Evolutionary conservation across 345 rosid species (phyloP).

Genomic region (Acer saccharum): DNA sequence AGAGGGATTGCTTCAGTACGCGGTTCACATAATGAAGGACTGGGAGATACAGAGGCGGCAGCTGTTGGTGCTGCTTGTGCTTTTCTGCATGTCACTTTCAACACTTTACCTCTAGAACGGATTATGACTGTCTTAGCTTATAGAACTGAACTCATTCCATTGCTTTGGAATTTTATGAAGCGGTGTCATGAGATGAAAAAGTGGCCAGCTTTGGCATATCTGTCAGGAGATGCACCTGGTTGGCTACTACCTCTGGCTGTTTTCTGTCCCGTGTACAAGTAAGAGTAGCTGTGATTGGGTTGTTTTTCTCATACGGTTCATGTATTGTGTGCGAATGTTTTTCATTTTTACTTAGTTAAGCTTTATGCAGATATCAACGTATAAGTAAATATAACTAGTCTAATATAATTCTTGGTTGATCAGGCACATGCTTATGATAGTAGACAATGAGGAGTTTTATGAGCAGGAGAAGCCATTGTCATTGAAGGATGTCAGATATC

Average conservation of each 20-base stretch:
- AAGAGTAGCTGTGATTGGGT: constrained; percentile 36
- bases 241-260: constrained; percentile 95
- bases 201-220: constrained; percentile 73
- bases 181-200: constrained; percentile 81
- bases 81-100: constrained; percentile 79
- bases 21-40: constrained; percentile 45
- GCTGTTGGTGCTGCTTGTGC: constrained; percentile 96
- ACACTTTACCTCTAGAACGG: constrained; percentile 74
- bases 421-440: constrained; percentile 98
- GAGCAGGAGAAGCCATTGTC: constrained; percentile 92
- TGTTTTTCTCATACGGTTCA: constrained; percentile 1
- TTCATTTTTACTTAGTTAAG: constrained; percentile 1
- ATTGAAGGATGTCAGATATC: constrained; percentile 70
- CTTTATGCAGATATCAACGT: constrained; percentile 8
- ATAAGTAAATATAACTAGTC: not conserved
- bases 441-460: constrained; percentile 96
- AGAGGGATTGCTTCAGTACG: constrained; percentile 41
- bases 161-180: constrained; percentile 93
- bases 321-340: not conserved
- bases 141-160: constrained; percentile 88
- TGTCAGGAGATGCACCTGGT: constrained; percentile 84
- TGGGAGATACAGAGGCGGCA: constrained; percentile 60
- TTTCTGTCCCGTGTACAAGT: constrained; percentile 98
- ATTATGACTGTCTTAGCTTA: constrained; percentile 92
- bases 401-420: constrained; percentile 33